These are phyloP conservation scores for Pestalotiopsis sp. DNA, from an alignment of 2,329 filamentous ascomycete genomes.

Conservation along the genomic window DNA sequence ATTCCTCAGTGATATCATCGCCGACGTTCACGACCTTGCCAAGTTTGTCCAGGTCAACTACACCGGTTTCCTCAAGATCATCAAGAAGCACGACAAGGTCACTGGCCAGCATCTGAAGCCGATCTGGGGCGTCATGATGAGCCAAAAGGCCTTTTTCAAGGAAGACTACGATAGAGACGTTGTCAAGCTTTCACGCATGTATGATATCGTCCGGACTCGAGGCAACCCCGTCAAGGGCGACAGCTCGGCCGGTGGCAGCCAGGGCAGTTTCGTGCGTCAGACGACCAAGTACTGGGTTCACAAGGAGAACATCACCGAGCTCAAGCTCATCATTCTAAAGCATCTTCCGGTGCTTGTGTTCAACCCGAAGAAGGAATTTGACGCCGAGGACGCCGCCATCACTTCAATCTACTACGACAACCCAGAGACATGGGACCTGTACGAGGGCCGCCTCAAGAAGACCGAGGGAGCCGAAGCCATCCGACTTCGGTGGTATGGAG, in stretches of 20 bases:
- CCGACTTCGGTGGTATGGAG: slow-evolving; percentile 94
- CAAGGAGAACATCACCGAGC: slow-evolving; percentile 94
- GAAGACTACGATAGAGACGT: slow-evolving; percentile 98
- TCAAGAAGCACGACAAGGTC: slow-evolving; percentile 99
- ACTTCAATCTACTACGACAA: slow-evolving; percentile 99
- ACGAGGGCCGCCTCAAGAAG: slow-evolving; percentile 93
- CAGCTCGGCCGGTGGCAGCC: slow-evolving; percentile 83
- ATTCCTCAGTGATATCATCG: slow-evolving; percentile 95
- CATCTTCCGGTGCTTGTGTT: slow-evolving; percentile 97
- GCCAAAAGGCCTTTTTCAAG: slow-evolving; percentile 97
- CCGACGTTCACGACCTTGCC: slow-evolving; percentile 95
- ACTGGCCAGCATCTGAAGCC: slow-evolving; percentile 92
- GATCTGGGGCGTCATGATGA: slow-evolving; percentile 92
- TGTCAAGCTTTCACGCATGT: slow-evolving; percentile 90
- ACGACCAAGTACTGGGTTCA: slow-evolving; percentile 99
- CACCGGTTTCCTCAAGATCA: slow-evolving; percentile 99
- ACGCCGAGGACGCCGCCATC: slow-evolving; percentile 86
- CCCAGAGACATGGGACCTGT: slow-evolving; percentile 89
- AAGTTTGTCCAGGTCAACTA: slow-evolving; percentile 99
- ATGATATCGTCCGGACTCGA: slow-evolving; percentile 90
- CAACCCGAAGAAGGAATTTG: slow-evolving; percentile 96
- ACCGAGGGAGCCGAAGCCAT: slow-evolving; percentile 97
- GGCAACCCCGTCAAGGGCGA: slow-evolving; percentile 93
- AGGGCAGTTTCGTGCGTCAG: slow-evolving; percentile 94
- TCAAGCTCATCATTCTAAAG: slow-evolving; percentile 97